These are phyloP conservation scores for Pleurotus sapidus DNA, from an alignment of 768 basidiomycete genomes.

Conservation along the genomic window DNA sequence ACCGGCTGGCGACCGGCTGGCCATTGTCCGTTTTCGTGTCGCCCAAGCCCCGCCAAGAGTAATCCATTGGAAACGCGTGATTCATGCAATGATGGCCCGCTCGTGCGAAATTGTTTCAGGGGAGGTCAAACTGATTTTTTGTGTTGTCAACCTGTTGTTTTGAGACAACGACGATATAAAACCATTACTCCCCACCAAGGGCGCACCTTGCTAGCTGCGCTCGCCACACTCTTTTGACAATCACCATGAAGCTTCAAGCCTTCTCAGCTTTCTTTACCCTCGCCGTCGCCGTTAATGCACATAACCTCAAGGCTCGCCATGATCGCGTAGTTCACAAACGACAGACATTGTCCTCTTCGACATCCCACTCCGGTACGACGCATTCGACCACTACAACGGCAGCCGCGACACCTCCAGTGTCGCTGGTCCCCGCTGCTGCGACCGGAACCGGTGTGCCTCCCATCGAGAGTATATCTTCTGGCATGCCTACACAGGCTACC, in stretches of 20 bases:
- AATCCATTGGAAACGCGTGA: background rate
- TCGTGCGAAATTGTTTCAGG: slow-evolving; percentile 5
- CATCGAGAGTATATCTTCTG: slow-evolving; percentile 47
- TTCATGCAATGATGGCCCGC: background rate
- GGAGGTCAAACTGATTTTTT: slow-evolving; percentile 5
- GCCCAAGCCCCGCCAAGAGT: slow-evolving; percentile 1
- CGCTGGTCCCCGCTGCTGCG: slow-evolving; percentile 5
- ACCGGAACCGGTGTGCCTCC: slow-evolving; percentile 12
- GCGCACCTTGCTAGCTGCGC: slow-evolving; percentile 8
- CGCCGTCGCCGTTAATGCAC: slow-evolving; percentile 33
- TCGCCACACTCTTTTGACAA: slow-evolving; percentile 3
- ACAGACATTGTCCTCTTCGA: slow-evolving; percentile 21
- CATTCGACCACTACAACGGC: slow-evolving; percentile 6
- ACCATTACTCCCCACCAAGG: background rate
- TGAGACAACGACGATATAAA: slow-evolving; percentile 1
- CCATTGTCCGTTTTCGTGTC: too few species aligned
- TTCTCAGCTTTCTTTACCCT: slow-evolving; percentile 44
- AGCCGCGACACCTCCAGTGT: slow-evolving; percentile 10
- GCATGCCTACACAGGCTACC: slow-evolving; percentile 55
- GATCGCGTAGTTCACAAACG: slow-evolving; percentile 36
- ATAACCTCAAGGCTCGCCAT: slow-evolving; percentile 32
- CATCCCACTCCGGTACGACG: slow-evolving; percentile 7
- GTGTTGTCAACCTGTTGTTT: slow-evolving; percentile 7
- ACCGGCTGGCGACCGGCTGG: too few species aligned
- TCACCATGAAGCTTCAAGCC: slow-evolving; percentile 44